Conservation (phyloP, 2,329 filamentous ascomycete species). For the Penicillium sp. region DNA sequence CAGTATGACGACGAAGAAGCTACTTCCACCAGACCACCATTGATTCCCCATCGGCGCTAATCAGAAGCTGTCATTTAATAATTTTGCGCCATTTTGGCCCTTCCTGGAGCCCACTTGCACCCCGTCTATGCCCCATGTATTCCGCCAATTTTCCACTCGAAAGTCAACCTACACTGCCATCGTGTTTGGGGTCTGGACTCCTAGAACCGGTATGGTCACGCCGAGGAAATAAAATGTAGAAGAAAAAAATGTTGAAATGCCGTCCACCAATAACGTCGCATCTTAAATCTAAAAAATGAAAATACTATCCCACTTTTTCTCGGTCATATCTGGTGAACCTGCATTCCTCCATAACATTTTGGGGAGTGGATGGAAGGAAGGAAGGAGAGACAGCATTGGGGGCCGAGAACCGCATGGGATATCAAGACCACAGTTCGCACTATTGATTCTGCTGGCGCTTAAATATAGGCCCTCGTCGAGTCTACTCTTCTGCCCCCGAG, state of each 20-base stretch:
- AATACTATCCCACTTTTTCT: not conserved
- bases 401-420: conserved; percentile 32
- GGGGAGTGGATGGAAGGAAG: not conserved
- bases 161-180: not conserved
- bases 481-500: conserved; percentile 22
- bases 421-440: conserved; percentile 20
- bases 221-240: not conserved
- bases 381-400: conserved; percentile 26
- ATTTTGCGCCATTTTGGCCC: not conserved
- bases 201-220: not conserved
- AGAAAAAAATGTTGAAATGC: not conserved
- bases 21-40: not conserved
- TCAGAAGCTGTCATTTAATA: conserved; percentile 9
- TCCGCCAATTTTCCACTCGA: not conserved
- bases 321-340: not conserved
- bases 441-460: conserved; percentile 37
- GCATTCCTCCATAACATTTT: not conserved
- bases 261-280: not conserved
- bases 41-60: conserved; percentile 3
- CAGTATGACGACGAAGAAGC: not conserved
- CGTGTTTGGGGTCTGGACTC: not conserved
- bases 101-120: not conserved
- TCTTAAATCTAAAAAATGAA: not conserved
- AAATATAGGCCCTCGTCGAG: conserved; percentile 39
- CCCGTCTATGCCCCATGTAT: not conserved